These are phyloP conservation scores for Vitellaria paradoxa DNA, from an alignment of 179 eudicot species.

Conservation along the genomic window DNA sequence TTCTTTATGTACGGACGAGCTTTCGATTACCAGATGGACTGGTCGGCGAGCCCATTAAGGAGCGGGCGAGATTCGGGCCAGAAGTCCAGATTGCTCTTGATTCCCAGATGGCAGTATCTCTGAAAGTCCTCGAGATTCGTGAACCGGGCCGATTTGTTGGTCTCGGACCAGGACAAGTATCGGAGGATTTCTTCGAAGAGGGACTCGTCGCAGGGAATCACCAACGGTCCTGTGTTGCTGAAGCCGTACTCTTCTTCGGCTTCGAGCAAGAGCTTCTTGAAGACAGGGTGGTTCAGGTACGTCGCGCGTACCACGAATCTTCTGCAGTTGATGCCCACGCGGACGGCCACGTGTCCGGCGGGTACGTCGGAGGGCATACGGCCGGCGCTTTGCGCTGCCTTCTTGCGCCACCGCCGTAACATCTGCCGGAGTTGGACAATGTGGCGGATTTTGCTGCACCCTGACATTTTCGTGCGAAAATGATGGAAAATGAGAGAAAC, in stretches of 20 bases:
- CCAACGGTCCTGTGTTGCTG: conserved; percentile 53
- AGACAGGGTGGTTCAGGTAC: conserved; percentile 73
- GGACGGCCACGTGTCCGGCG: conserved; percentile 71
- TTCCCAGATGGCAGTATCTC: conserved; percentile 35
- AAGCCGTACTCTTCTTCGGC: conserved; percentile 88
- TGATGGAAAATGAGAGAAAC: neutral
- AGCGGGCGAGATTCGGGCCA: conserved; percentile 67
- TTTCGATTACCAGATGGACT: conserved; percentile 35
- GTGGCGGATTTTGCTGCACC: conserved; percentile 86
- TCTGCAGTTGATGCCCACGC: conserved; percentile 46
- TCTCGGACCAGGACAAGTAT: conserved; percentile 49
- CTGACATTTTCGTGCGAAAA: conserved; percentile 33
- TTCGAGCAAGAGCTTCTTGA: conserved; percentile 48
- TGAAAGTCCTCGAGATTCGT: conserved; percentile 57
- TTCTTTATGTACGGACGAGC: neutral
- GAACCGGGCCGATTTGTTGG: conserved; percentile 28
- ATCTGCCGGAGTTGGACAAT: conserved; percentile 78
- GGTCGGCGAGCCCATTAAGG: conserved; percentile 32
- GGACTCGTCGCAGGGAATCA: conserved; percentile 74
- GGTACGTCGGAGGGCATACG: conserved; percentile 73
- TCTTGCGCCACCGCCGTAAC: conserved; percentile 73
- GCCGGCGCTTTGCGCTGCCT: conserved; percentile 45
- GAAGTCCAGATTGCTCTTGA: conserved; percentile 13
- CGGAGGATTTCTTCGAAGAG: conserved; percentile 73
- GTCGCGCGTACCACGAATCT: conserved; percentile 65